phyloP scores from a whole-genome alignment of 805 yeast species.

The Hanseniaspora vineae region DNA sequence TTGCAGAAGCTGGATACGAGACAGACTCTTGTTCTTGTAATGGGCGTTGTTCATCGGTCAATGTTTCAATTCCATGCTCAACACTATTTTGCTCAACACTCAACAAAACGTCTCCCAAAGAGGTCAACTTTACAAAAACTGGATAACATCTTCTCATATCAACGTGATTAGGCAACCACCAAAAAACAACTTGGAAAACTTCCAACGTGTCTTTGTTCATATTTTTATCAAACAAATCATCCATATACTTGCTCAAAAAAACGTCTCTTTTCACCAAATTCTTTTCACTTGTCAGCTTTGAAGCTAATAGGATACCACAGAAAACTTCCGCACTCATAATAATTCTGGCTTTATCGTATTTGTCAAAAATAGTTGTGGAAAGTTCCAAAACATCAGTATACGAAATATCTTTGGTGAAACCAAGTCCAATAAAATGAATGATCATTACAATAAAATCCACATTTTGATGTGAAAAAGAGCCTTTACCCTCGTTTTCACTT shows the following conservation, averaged over 20 bases:
- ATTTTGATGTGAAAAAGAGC: constrained; percentile 52
- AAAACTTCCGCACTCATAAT: constrained; percentile 61
- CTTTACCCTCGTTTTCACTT: constrained; percentile 55
- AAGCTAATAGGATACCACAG: constrained; percentile 45
- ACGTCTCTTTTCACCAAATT: constrained; percentile 29
- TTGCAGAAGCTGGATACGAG: background rate
- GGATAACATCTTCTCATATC: constrained; percentile 57
- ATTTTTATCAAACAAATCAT: constrained; percentile 36
- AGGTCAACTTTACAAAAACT: constrained; percentile 30
- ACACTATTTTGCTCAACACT: constrained; percentile 28
- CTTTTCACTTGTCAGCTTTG: constrained; percentile 29
- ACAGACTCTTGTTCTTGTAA: background rate
- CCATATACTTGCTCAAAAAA: constrained; percentile 33
- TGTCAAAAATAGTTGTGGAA: constrained; percentile 37
- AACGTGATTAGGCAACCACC: constrained; percentile 58
- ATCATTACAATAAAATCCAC: constrained; percentile 44
- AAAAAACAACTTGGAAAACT: constrained; percentile 64
- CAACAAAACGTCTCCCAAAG: background rate
- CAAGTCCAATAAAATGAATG: constrained; percentile 18
- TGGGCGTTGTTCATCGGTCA: constrained; percentile 41
- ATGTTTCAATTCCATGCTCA: constrained; percentile 27
- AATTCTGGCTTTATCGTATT: constrained; percentile 64
- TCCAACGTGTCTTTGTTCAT: constrained; percentile 60
- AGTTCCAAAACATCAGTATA: constrained; percentile 41
- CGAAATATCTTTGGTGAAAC: constrained; percentile 24